A percentile compares a stretch with the other conserved stretches of the same genome.
phyloP scores from a whole-genome alignment of 306 rosid species.

The Citrullus colocynthis region DNA sequence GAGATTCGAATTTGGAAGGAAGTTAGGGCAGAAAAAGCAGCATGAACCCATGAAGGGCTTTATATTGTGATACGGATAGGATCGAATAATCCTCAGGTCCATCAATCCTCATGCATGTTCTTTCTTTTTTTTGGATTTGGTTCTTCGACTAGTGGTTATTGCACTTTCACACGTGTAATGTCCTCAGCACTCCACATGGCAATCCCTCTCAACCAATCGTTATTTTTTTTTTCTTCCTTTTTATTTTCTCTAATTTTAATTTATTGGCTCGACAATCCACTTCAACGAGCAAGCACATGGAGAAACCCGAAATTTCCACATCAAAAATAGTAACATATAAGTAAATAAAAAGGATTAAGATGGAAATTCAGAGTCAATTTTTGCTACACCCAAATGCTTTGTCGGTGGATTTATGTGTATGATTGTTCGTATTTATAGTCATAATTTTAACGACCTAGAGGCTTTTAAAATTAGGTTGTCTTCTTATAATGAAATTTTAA shows the following conservation, averaged over 20 bases:
- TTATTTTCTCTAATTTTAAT: background rate
- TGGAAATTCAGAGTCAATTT: background rate
- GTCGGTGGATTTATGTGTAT: background rate
- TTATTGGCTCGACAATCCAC: background rate
- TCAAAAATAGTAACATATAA: background rate
- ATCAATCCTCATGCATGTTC: background rate
- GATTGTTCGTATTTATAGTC: background rate
- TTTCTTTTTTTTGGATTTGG: background rate
- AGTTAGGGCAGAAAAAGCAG: background rate
- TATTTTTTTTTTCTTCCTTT: background rate
- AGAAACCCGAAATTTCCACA: background rate
- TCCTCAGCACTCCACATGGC: background rate
- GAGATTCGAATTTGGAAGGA: background rate
- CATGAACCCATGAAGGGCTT: background rate
- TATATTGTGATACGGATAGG: background rate
- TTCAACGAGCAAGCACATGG: background rate
- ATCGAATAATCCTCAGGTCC: background rate
- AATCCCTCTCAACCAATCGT: background rate
- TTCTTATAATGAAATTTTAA: background rate
- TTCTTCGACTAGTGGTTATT: background rate
- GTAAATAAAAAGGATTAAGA: background rate
- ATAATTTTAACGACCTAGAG: background rate
- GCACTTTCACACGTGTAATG: background rate
- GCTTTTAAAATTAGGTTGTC: background rate
- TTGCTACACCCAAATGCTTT: background rate